Conservation (phyloP, 345 rosid species). For the Rhizophora mangle region DNA sequence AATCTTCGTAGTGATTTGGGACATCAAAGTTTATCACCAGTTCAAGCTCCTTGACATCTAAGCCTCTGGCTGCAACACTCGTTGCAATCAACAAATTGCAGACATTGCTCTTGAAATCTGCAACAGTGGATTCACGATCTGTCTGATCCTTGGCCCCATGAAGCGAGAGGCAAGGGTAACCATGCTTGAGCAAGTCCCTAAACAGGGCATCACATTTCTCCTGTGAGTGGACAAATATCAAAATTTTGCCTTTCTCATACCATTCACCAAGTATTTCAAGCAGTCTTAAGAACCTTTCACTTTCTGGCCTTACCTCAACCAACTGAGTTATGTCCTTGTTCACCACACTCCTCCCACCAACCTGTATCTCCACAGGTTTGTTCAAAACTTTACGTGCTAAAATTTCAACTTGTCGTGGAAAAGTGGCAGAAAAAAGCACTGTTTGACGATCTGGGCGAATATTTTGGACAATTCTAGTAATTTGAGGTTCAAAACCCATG, state of each 20-base stretch:
- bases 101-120: slow-evolving; percentile 88
- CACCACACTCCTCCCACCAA: slow-evolving; percentile 98
- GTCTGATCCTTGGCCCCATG: slow-evolving; percentile 97
- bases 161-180: slow-evolving; percentile 92
- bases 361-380: slow-evolving; percentile 88
- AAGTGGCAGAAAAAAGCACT: slow-evolving; percentile 92
- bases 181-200: slow-evolving; percentile 66
- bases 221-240: slow-evolving; percentile 83
- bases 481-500: slow-evolving; percentile 98
- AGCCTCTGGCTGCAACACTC: slow-evolving; percentile 94
- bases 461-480: slow-evolving; percentile 87
- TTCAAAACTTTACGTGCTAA: slow-evolving; percentile 82
- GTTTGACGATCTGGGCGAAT: slow-evolving; percentile 95
- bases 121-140: slow-evolving; percentile 86
- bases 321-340: slow-evolving; percentile 85
- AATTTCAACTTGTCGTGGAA: slow-evolving; percentile 94
- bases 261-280: slow-evolving; percentile 94
- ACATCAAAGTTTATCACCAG: slow-evolving; percentile 83
- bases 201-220: slow-evolving; percentile 89
- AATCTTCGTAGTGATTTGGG: slow-evolving; percentile 95
- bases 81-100: slow-evolving; percentile 90
- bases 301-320: slow-evolving; percentile 91
- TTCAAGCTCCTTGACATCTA: slow-evolving; percentile 97
- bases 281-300: slow-evolving; percentile 76
- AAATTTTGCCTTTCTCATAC: slow-evolving; percentile 90